Conservation (phyloP, 1,284 basidiomycete genomes). For the Mycena citricolor region DNA sequence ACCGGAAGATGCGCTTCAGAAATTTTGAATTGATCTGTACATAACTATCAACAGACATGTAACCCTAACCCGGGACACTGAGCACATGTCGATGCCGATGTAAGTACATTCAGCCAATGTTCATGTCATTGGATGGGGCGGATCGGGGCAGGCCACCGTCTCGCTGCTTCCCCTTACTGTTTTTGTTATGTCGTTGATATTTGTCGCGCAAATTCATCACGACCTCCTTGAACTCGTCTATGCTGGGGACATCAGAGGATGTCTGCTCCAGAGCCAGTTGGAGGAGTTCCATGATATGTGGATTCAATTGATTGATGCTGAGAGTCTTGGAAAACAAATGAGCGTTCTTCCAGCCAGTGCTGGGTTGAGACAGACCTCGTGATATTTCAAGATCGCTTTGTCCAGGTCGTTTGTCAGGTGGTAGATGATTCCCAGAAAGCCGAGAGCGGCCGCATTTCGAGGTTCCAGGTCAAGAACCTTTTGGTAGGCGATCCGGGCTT, state of each 20-base stretch:
- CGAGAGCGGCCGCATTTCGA: slow-evolving; percentile 73
- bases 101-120: slow-evolving; percentile 33
- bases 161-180: slow-evolving; percentile 26
- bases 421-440: slow-evolving; percentile 82
- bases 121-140: slow-evolving; percentile 30
- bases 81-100: too few species aligned
- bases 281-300: slow-evolving; percentile 81
- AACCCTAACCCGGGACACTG: too few species aligned
- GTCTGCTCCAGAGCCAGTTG: slow-evolving; percentile 76
- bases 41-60: too few species aligned
- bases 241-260: slow-evolving; percentile 31
- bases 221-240: slow-evolving; percentile 34
- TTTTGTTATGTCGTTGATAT: slow-evolving; percentile 23
- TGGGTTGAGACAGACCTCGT: too few species aligned
- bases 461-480: slow-evolving; percentile 82
- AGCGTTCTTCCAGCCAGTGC: too few species aligned
- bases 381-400: slow-evolving; percentile 82
- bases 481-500: slow-evolving; percentile 71
- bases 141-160: slow-evolving; percentile 25
- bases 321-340: slow-evolving; percentile 74
- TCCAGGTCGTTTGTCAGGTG: slow-evolving; percentile 75
- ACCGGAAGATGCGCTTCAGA: too few species aligned
- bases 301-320: slow-evolving; percentile 83
- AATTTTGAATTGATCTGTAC: slow-evolving; percentile 14
- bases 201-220: slow-evolving; percentile 38